Percentiles rank a stretch among this genome's conserved stretches.
These are phyloP conservation scores for Tolypocladium endophyticum DNA, from an alignment of 2,329 filamentous ascomycete genomes.

Conservation along the genomic window DNA sequence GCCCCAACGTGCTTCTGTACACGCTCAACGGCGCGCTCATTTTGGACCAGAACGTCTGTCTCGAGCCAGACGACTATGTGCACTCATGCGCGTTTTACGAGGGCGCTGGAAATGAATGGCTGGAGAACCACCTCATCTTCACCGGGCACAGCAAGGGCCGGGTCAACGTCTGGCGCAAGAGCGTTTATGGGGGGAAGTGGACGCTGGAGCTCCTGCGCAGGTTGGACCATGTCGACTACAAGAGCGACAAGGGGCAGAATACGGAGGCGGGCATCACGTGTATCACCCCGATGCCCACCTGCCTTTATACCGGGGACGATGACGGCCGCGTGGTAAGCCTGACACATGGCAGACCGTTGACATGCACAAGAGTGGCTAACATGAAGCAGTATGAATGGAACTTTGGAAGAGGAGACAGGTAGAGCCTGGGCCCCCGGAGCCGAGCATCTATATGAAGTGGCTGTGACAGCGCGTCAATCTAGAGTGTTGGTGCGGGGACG, in stretches of 20 bases:
- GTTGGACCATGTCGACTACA: conserved; percentile 67
- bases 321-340: conserved; percentile 68
- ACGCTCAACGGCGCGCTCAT: conserved; percentile 80
- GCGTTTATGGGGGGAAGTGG: conserved; percentile 53
- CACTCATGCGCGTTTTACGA: conserved; percentile 87
- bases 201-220: conserved; percentile 67
- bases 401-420: conserved; percentile 45
- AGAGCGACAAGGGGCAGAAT: conserved; percentile 47
- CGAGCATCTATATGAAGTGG: neutral
- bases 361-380: neutral
- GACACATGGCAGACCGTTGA: neutral
- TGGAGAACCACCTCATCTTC: conserved; percentile 76
- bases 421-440: conserved; percentile 23
- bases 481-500: neutral
- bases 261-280: conserved; percentile 68
- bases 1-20: conserved; percentile 65
- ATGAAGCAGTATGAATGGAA: conserved; percentile 51
- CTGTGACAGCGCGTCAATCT: neutral
- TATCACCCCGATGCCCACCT: conserved; percentile 70
- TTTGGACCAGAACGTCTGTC: conserved; percentile 72
- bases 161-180: conserved; percentile 65
- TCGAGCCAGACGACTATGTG: conserved; percentile 60
- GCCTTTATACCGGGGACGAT: conserved; percentile 90
- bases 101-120: conserved; percentile 81
- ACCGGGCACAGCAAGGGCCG: conserved; percentile 78